Evolutionary conservation across 73 alveolate genomes (phyloP), one percentile per base, ranked within the genome.

Genomic region (Paramecium octaurelia): DNA sequence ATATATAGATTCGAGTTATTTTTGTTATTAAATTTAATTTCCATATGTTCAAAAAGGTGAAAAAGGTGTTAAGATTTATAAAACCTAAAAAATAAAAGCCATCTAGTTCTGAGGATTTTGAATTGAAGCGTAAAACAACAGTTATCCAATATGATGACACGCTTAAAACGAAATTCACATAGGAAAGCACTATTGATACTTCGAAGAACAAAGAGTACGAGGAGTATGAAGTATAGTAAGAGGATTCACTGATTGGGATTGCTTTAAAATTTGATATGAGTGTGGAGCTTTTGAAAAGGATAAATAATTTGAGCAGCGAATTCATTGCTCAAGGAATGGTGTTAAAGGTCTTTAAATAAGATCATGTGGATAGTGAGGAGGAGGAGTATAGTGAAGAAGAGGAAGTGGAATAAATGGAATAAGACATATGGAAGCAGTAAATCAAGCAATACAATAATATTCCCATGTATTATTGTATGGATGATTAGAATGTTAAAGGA

Each of bases 251-350:
- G 2, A 40, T 44, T 23, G 91, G 91, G 12, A 48, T 80, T 21
- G 36, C 91, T 20, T 64, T 80, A 43, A 80, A 43, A 46, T 80
- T 80, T 80, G 57, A 80, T 80, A 80, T 80, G 60, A 38, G 59
- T 16, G 16, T 38, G 4, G 68, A 75, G 27, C 5, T 35, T 11
- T 38, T 75, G 11, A 75, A 75, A 14, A 75, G 46, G 12, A 40
- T 80, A 5, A 80, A 80, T 80, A 10, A 80, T 80, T 23, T 80
- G 48, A 34, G 64, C 24, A 44, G 57, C 16, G 91, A 80, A 23
- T 44, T 80, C 16, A 43, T 80, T 31, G 18, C 8, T 24, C 2
- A 42, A 44, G 91, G 91, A 12, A 44, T 44, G 91, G 57, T 24
- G 10, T 12, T 80, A 10, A 80, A 80, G 14, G 57, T 80, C 10